phyloP scores from a whole-genome alignment of 23 red algal species.

The Gracilaria domingensis region DNA sequence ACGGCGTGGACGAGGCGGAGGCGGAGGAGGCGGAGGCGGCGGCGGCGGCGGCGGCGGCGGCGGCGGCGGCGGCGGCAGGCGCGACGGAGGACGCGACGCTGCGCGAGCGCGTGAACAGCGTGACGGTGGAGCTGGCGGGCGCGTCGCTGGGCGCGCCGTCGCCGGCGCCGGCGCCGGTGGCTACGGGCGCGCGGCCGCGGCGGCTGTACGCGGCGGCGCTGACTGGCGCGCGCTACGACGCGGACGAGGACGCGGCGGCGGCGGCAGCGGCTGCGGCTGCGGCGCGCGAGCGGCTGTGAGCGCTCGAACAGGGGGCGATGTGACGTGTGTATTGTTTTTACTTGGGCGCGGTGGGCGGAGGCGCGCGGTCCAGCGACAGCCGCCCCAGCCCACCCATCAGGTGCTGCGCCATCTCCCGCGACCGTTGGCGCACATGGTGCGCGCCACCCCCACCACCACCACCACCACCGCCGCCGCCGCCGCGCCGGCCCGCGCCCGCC shows the following conservation, averaged over 20 bases:
- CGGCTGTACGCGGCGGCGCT: background rate
- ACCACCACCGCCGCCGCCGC: background rate
- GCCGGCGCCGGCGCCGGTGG: background rate
- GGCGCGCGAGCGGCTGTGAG: background rate
- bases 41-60: background rate
- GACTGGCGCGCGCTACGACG: background rate
- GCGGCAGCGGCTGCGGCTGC: too few relatives aligned
- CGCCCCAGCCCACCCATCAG: background rate
- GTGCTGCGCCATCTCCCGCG: constrained; percentile 40
- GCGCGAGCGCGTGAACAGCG: too few relatives aligned
- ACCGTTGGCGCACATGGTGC: constrained; percentile 59
- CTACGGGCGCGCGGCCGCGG: background rate
- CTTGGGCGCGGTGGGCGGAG: background rate
- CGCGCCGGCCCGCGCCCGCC: background rate
- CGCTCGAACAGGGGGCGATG: background rate
- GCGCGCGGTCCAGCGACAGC: constrained; percentile 9
- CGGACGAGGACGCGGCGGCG: background rate
- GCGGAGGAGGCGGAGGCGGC: background rate
- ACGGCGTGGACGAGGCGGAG: background rate
- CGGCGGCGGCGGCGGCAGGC: background rate
- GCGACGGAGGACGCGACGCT: background rate
- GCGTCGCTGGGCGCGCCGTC: too few relatives aligned
- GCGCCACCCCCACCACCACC: constrained; percentile 5
- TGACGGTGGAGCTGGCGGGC: background rate
- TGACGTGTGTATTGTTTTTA: background rate